A percentile compares a stretch with the other conserved stretches of the same genome.
These are phyloP conservation scores for Mycocentrospora acerina DNA, from an alignment of 2,329 filamentous ascomycete genomes.

Conservation along the genomic window DNA sequence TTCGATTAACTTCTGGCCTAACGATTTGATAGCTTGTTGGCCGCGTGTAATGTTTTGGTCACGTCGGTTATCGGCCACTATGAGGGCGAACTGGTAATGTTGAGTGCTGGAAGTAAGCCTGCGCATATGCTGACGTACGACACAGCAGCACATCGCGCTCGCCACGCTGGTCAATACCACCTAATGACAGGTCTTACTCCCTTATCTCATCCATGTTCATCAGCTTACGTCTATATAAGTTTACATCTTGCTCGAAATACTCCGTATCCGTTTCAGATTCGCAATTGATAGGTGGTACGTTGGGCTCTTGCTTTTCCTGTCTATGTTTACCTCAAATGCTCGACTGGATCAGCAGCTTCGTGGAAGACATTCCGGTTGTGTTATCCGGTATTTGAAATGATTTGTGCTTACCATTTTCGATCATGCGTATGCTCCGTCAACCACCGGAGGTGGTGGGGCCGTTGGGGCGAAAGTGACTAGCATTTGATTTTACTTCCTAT, in stretches of 20 bases:
- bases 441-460: too few relatives aligned
- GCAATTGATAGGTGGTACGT: conserved; percentile 4
- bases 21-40: conserved; percentile 24
- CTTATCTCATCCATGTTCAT: conserved; percentile 7
- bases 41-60: conserved; percentile 9
- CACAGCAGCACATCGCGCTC: neutral
- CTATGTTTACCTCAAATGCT: too few relatives aligned
- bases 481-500: too few relatives aligned
- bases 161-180: neutral
- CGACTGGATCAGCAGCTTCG: too few relatives aligned
- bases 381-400: too few relatives aligned
- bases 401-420: too few relatives aligned
- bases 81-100: conserved; percentile 12
- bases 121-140: conserved; percentile 1
- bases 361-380: too few relatives aligned
- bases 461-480: too few relatives aligned
- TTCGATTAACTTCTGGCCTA: conserved; percentile 13
- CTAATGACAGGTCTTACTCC: neutral
- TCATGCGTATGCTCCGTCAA: too few relatives aligned
- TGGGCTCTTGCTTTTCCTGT: too few relatives aligned
- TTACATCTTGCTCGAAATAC: conserved; percentile 14
- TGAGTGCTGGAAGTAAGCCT: conserved; percentile 1
- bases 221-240: conserved; percentile 6
- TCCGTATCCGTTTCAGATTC: conserved; percentile 15
- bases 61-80: conserved; percentile 17